phyloP scores from a whole-genome alignment of 2,329 filamentous ascomycete species.

The Botrytis fragariae region DNA sequence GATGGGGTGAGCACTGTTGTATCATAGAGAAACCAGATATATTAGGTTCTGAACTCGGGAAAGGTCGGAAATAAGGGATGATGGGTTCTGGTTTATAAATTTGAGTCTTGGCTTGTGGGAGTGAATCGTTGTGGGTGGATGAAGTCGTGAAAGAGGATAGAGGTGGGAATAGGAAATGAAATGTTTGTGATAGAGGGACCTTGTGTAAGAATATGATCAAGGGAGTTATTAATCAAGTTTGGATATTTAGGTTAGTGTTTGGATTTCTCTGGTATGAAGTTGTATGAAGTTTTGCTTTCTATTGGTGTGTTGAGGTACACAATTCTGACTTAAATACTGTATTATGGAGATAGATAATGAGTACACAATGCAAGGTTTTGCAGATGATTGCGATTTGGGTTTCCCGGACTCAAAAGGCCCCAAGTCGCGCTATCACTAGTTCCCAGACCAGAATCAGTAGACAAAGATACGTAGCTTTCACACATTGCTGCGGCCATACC shows the following conservation, averaged over 20 bases:
- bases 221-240: not conserved
- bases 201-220: not conserved
- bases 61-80: not conserved
- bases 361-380: constrained; percentile 38
- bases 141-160: not conserved
- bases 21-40: not conserved
- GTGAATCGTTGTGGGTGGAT: not conserved
- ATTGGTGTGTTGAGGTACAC: not conserved
- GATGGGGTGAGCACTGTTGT: not conserved
- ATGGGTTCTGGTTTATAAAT: not conserved
- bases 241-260: not conserved
- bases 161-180: not conserved
- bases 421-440: not conserved
- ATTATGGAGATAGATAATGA: not conserved
- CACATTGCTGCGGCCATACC: not conserved
- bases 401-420: constrained; percentile 21
- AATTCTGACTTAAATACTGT: not conserved
- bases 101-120: not conserved
- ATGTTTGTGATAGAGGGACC: not conserved
- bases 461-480: constrained; percentile 33
- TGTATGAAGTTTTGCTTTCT: not conserved
- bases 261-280: not conserved
- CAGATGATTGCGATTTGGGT: constrained; percentile 30
- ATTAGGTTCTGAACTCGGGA: not conserved
- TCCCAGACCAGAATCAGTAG: constrained; percentile 28